These are phyloP conservation scores for Annona squamosa DNA, from an alignment of 164 flowering plant species.

Conservation along the genomic window DNA sequence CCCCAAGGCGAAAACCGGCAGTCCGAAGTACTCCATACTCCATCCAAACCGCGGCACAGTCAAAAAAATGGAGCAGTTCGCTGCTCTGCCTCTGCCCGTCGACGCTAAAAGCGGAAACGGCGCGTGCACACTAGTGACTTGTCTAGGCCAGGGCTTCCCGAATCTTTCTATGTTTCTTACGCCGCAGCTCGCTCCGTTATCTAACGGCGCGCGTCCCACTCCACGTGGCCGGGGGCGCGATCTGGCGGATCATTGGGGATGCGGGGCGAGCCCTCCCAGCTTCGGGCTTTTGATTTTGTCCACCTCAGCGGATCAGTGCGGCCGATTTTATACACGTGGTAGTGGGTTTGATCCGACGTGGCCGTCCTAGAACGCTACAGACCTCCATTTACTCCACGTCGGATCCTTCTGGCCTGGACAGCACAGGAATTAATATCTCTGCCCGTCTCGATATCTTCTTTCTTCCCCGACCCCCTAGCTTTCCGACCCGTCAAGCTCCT, in stretches of 20 bases:
- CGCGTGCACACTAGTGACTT: too few relatives aligned
- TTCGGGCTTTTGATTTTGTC: conserved; percentile 29
- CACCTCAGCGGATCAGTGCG: conserved; percentile 10
- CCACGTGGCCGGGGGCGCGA: conserved; percentile 14
- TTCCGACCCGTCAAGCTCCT: conserved; percentile 3
- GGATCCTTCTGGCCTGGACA: not conserved
- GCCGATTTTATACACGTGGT: conserved; percentile 13
- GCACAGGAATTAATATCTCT: conserved; percentile 13
- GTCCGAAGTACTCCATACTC: too few relatives aligned
- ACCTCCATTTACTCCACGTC: conserved; percentile 30
- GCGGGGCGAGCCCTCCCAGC: conserved; percentile 6
- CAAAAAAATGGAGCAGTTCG: too few relatives aligned
- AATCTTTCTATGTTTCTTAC: too few relatives aligned
- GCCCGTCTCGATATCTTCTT: conserved; percentile 6
- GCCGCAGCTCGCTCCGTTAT: too few relatives aligned
- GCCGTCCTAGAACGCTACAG: not conserved
- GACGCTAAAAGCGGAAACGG: too few relatives aligned
- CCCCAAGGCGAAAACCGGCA: too few relatives aligned
- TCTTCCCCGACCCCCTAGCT: not conserved
- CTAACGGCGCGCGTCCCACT: not conserved
- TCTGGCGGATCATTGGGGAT: conserved; percentile 19
- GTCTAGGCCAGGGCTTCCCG: too few relatives aligned
- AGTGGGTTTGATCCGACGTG: not conserved
- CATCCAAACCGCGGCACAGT: too few relatives aligned
- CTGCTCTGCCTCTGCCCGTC: too few relatives aligned